A percentile compares a stretch with the other conserved stretches of the same genome.
Conservation (phyloP, 2,329 filamentous ascomycete species). For the Geosmithia morbida region DNA sequence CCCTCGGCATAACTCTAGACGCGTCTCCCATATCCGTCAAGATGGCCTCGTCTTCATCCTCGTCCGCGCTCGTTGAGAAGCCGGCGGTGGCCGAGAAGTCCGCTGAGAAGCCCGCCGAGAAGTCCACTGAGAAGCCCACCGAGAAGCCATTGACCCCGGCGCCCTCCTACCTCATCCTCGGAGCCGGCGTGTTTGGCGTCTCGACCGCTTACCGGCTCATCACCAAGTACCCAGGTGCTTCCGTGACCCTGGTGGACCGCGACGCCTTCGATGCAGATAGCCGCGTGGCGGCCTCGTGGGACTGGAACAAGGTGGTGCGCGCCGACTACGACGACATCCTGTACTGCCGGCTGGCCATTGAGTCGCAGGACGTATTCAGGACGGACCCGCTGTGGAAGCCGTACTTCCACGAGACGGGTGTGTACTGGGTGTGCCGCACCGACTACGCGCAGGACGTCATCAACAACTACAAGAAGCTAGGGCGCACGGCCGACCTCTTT, state of each 20-base stretch:
- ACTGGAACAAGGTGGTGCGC: conserved; percentile 60
- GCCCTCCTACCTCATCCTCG: conserved; percentile 40
- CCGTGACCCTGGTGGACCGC: conserved; percentile 43
- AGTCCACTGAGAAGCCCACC: too few relatives aligned
- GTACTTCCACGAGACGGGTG: conserved; percentile 45
- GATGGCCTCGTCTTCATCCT: too few relatives aligned
- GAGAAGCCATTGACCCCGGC: too few relatives aligned
- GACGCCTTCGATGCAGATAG: conserved; percentile 30
- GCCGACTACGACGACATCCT: conserved; percentile 52
- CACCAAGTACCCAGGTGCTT: conserved; percentile 29
- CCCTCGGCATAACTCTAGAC: too few relatives aligned
- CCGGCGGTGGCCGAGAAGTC: too few relatives aligned
- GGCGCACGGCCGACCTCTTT: conserved; percentile 21
- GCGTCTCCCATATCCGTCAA: too few relatives aligned
- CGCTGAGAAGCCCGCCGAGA: too few relatives aligned
- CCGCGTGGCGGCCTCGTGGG: conserved; percentile 49
- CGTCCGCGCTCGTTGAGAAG: too few relatives aligned
- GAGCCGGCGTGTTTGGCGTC: conserved; percentile 50
- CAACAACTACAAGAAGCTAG: conserved; percentile 33
- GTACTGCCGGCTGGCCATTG: conserved; percentile 50
- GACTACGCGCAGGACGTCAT: conserved; percentile 36
- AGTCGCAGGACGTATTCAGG: conserved; percentile 49
- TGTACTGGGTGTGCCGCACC: conserved; percentile 39
- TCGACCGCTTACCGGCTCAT: conserved; percentile 52
- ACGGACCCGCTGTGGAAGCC: conserved; percentile 38